A percentile compares a stretch with the other conserved stretches of the same genome.
These are phyloP conservation scores for Auricularia cornea DNA, from an alignment of 768 basidiomycete genomes.

Conservation along the genomic window DNA sequence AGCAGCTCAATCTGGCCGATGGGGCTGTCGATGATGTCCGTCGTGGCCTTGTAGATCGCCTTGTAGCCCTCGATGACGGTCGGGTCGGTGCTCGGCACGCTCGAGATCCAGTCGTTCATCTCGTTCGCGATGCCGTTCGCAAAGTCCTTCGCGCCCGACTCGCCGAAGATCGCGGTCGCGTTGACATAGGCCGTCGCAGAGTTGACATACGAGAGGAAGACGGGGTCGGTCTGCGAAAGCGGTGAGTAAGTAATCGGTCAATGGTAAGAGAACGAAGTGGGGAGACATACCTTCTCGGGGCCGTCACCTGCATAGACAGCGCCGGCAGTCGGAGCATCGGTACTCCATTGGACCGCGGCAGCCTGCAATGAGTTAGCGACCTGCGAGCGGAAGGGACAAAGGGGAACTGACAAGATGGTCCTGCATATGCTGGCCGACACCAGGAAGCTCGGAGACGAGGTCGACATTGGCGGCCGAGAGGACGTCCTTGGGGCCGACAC, in stretches of 20 bases:
- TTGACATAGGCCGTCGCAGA: constrained; percentile 56
- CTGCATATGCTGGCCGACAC: constrained; percentile 53
- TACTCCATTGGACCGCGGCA: background rate
- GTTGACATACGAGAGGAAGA: constrained; percentile 51
- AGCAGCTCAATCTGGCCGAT: constrained; percentile 54
- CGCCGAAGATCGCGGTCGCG: constrained; percentile 37
- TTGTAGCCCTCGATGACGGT: constrained; percentile 47
- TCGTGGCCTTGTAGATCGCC: constrained; percentile 41
- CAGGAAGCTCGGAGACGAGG: constrained; percentile 34
- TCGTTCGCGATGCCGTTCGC: constrained; percentile 23
- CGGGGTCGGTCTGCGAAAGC: background rate
- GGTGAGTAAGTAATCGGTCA: background rate
- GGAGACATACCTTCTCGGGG: constrained; percentile 15
- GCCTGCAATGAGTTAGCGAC: background rate
- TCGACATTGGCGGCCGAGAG: constrained; percentile 37
- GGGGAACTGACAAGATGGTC: constrained; percentile 37
- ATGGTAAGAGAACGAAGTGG: background rate
- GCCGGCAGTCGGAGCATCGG: constrained; percentile 17
- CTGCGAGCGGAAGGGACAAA: background rate
- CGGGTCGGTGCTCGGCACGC: constrained; percentile 34
- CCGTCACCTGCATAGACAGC: constrained; percentile 22
- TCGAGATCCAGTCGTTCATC: constrained; percentile 23
- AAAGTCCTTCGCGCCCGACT: constrained; percentile 23
- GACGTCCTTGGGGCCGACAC: constrained; percentile 49
- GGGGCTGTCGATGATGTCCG: constrained; percentile 29